Conservation (phyloP, 2,329 filamentous ascomycete species). For the Aureobasidium sp. region DNA sequence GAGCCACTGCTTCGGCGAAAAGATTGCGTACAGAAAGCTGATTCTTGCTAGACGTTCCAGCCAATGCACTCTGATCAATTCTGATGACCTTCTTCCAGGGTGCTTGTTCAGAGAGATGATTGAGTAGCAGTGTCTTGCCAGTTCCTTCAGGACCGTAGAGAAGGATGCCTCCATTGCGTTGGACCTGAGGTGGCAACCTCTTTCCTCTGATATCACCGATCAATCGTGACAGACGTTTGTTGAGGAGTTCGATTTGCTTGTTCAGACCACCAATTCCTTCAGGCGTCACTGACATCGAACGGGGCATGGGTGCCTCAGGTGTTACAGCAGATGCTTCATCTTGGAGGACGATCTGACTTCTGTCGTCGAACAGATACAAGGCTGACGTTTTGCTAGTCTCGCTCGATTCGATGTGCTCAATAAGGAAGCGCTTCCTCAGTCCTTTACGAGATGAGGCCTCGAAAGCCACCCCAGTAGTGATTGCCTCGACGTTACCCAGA, state of each 20-base stretch:
- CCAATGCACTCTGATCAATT: slow-evolving; percentile 40
- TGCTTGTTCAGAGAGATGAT: slow-evolving; percentile 49
- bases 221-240: slow-evolving; percentile 48
- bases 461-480: slow-evolving; percentile 63
- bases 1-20: slow-evolving; percentile 60
- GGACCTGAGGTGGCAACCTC: slow-evolving; percentile 18
- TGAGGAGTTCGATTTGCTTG: slow-evolving; percentile 56
- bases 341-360: slow-evolving; percentile 21
- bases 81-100: slow-evolving; percentile 64
- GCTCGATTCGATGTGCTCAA: slow-evolving; percentile 44
- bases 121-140: slow-evolving; percentile 70
- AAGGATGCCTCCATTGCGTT: slow-evolving; percentile 51
- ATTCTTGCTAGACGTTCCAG: slow-evolving; percentile 36
- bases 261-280: slow-evolving; percentile 60
- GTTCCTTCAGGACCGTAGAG: slow-evolving; percentile 77
- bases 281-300: slow-evolving; percentile 24
- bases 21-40: slow-evolving; percentile 49
- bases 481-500: slow-evolving; percentile 51
- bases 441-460: slow-evolving; percentile 53
- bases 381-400: background rate
- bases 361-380: slow-evolving; percentile 16
- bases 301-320: background rate
- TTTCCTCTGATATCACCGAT: slow-evolving; percentile 18
- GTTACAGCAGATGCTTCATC: slow-evolving; percentile 14
- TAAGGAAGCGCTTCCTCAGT: slow-evolving; percentile 52